Evolutionary conservation across 192 early-diverging fungal genomes (phyloP).

Genomic region (Dissophora globulifera): DNA sequence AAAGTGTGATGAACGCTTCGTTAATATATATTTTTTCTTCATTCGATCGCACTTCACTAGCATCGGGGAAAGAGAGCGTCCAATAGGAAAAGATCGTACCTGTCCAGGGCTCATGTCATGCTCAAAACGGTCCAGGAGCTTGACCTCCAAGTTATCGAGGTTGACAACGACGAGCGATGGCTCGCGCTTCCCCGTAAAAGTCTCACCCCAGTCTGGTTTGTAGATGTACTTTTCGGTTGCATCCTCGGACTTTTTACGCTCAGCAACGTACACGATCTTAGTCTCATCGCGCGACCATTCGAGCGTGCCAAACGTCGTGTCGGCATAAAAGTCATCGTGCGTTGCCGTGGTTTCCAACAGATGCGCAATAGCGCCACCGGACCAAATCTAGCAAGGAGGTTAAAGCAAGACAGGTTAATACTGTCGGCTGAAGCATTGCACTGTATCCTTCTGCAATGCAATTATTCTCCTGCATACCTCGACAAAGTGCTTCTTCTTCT

Average conservation of each 20-base stretch:
- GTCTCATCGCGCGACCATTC: slow-evolving; percentile 68
- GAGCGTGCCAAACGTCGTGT: slow-evolving; percentile 72
- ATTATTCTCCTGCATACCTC: slow-evolving; percentile 57
- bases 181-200: slow-evolving; percentile 67
- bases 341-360: slow-evolving; percentile 70
- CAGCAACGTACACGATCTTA: slow-evolving; percentile 75
- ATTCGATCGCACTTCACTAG: no score
- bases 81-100: slow-evolving; percentile 26
- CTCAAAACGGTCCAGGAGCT: slow-evolving; percentile 52
- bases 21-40: no score
- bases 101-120: slow-evolving; percentile 54
- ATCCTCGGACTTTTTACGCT: slow-evolving; percentile 65
- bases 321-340: slow-evolving; percentile 79
- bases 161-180: slow-evolving; percentile 66
- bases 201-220: slow-evolving; percentile 78
- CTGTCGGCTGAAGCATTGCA: no score
- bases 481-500: slow-evolving; percentile 64
- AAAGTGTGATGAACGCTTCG: no score
- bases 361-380: slow-evolving; percentile 59
- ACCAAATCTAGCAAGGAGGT: slow-evolving; percentile 56
- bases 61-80: no score
- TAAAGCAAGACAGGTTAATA: neutral
- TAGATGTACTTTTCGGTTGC: slow-evolving; percentile 60
- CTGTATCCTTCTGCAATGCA: neutral
- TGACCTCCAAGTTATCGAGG: slow-evolving; percentile 46